Conservation (phyloP, 1,284 basidiomycete genomes). For the Inonotus obliquus region DNA sequence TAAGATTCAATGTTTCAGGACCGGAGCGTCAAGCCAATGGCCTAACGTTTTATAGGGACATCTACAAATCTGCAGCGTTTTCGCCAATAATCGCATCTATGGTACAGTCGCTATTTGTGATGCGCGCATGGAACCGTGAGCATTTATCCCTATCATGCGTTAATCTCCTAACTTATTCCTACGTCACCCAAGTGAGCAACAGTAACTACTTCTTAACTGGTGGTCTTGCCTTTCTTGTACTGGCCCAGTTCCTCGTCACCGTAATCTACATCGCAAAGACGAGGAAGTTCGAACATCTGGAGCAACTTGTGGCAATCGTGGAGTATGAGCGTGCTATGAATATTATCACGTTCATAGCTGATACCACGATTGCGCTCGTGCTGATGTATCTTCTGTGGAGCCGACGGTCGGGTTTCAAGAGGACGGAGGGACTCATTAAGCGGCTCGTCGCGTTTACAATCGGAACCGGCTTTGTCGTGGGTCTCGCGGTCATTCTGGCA, state of each 20-base stretch:
- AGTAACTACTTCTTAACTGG: neutral
- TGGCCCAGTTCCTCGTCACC: neutral
- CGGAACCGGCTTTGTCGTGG: neutral
- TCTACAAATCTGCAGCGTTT: neutral
- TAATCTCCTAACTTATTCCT: neutral
- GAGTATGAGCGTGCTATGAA: neutral
- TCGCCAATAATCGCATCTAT: neutral
- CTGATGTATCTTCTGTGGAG: conserved; percentile 1
- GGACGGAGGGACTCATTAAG: conserved; percentile 2
- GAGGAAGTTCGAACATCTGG: neutral
- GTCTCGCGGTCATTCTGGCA: neutral
- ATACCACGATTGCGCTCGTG: neutral
- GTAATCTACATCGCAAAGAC: neutral
- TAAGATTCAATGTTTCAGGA: neutral
- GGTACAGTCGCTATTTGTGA: neutral
- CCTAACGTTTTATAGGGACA: neutral
- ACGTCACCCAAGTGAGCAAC: conserved; percentile 3
- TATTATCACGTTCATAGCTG: neutral
- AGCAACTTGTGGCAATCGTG: neutral
- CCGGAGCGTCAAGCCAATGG: neutral
- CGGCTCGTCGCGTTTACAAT: conserved; percentile 6
- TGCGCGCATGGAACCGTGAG: neutral
- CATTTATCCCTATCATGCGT: neutral
- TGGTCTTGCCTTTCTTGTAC: neutral
- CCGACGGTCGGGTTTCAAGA: conserved; percentile 5